Conservation (phyloP, 306 rosid species). For the Dicorynia guianensis region DNA sequence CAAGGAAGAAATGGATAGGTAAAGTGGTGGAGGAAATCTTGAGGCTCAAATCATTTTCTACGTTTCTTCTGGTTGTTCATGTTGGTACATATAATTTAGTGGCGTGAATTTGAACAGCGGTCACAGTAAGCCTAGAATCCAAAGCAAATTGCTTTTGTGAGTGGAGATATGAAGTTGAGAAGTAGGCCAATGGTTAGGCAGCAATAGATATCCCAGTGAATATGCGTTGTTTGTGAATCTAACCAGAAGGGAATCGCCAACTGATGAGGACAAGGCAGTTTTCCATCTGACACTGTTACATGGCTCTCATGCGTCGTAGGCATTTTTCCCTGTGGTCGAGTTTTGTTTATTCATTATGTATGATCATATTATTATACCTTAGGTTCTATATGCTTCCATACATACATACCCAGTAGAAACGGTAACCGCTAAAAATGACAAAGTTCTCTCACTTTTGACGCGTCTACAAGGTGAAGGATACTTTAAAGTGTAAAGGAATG, state of each 20-base stretch:
- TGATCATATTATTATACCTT: no score
- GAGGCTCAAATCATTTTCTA: conserved; percentile 1
- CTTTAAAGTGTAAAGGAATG: conserved; percentile 33
- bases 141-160: conserved; percentile 19
- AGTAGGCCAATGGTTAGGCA: not conserved
- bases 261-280: not conserved
- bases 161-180: conserved; percentile 25
- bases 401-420: not conserved
- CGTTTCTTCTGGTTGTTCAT: not conserved
- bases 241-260: not conserved
- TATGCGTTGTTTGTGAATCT: not conserved
- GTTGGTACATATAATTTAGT: not conserved
- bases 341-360: not conserved
- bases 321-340: not conserved
- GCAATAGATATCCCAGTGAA: not conserved
- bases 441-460: conserved; percentile 1
- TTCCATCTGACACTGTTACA: no score
- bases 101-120: not conserved
- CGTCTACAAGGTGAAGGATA: conserved; percentile 6
- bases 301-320: no score
- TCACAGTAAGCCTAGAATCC: conserved; percentile 34
- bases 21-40: not conserved
- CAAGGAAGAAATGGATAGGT: conserved; percentile 9
- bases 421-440: not conserved
- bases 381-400: no score